These are phyloP conservation scores for Cyberlindnera maclurae DNA, from an alignment of 805 yeast genomes.

Conservation along the genomic window DNA sequence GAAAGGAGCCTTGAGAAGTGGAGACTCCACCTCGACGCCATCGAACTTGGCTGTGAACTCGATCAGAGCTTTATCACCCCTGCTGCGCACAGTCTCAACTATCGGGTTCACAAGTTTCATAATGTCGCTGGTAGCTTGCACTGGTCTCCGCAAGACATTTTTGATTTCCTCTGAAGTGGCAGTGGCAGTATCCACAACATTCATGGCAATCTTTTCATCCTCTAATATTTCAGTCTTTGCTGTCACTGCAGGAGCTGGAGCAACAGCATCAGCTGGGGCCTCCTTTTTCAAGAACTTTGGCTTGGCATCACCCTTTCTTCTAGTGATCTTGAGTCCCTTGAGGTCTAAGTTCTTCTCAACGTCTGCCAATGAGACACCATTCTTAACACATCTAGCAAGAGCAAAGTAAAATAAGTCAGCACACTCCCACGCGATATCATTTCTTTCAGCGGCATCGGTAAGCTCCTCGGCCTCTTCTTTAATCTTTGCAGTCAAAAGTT, in stretches of 20 bases:
- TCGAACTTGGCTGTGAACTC: constrained; percentile 90
- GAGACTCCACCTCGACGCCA: constrained; percentile 62
- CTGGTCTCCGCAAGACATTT: constrained; percentile 82
- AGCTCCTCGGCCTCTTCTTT: constrained; percentile 96
- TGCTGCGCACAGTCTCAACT: constrained; percentile 62
- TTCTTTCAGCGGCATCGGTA: constrained; percentile 66
- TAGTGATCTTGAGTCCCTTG: constrained; percentile 78
- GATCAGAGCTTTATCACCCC: constrained; percentile 84
- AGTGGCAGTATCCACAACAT: constrained; percentile 41
- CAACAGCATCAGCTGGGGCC: constrained; percentile 9
- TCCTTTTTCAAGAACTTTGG: constrained; percentile 51
- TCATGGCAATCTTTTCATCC: constrained; percentile 21
- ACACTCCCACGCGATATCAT: constrained; percentile 91
- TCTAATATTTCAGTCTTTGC: constrained; percentile 20
- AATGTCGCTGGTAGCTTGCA: constrained; percentile 86
- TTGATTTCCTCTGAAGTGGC: constrained; percentile 41
- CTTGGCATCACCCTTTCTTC: constrained; percentile 96
- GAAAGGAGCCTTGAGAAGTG: constrained; percentile 85
- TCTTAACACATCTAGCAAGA: constrained; percentile 60
- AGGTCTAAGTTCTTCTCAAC: constrained; percentile 78
- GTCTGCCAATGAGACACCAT: constrained; percentile 74
- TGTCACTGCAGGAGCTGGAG: constrained; percentile 5
- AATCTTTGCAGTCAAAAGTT: constrained; percentile 75
- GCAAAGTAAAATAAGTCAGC: constrained; percentile 87
- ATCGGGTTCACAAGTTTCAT: constrained; percentile 92